These are phyloP conservation scores for Trifolium fragiferum DNA, from an alignment of 306 rosid genomes.

Conservation along the genomic window DNA sequence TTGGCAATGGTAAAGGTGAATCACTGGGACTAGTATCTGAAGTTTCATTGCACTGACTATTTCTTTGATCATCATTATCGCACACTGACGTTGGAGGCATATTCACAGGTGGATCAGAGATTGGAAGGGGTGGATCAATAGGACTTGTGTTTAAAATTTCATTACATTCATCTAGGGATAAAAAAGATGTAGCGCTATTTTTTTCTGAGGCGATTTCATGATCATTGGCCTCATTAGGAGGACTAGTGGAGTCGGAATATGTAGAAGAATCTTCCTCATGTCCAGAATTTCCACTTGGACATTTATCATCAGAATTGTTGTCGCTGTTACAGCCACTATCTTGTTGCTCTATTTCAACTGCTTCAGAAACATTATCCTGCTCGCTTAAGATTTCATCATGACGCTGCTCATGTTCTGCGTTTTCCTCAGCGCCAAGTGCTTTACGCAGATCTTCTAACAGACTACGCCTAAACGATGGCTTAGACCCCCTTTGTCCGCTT, in stretches of 20 bases:
- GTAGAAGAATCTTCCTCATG: conserved; percentile 69
- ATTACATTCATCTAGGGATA: conserved; percentile 60
- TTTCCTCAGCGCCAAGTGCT: conserved; percentile 74
- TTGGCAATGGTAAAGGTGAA: conserved; percentile 44
- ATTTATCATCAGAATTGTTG: conserved; percentile 54
- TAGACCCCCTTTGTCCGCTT: conserved; percentile 55
- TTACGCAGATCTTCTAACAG: conserved; percentile 73
- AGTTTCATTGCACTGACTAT: conserved; percentile 53
- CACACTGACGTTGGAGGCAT: conserved; percentile 49
- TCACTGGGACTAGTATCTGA: conserved; percentile 44
- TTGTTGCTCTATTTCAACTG: conserved; percentile 56
- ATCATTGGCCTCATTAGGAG: conserved; percentile 63
- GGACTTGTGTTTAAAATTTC: conserved; percentile 43
- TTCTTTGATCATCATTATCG: conserved; percentile 37
- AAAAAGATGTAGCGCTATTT: conserved; percentile 79
- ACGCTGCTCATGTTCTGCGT: conserved; percentile 40
- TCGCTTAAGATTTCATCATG: conserved; percentile 52
- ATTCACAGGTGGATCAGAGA: conserved; percentile 53
- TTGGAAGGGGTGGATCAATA: conserved; percentile 51
- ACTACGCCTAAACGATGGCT: conserved; percentile 73
- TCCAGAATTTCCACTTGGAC: conserved; percentile 60
- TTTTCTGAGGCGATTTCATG: conserved; percentile 61
- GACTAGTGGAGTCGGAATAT: conserved; percentile 67
- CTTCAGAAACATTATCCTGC: conserved; percentile 51
- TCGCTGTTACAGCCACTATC: conserved; percentile 55